Conservation (phyloP, 23 red algal genomes). For the Pyropia haitanensis region DNA sequence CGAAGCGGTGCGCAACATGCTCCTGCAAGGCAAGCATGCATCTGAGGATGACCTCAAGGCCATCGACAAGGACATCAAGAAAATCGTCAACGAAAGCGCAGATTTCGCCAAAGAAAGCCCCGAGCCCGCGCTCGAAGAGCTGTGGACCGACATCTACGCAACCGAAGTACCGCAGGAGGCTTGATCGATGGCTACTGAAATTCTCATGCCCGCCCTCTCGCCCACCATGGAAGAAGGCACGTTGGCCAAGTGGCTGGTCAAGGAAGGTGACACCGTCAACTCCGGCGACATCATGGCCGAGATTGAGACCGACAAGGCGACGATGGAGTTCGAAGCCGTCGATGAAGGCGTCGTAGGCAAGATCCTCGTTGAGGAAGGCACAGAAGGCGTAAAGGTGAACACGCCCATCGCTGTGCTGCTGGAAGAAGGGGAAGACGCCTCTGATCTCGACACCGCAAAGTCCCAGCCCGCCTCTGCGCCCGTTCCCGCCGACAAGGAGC, state of each 20-base stretch:
- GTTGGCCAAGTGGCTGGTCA: slow-evolving; percentile 73
- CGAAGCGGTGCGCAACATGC: slow-evolving; percentile 61
- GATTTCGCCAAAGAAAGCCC: slow-evolving; percentile 42
- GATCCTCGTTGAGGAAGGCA: too few relatives aligned
- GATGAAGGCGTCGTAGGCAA: slow-evolving; percentile 88
- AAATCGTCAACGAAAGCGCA: slow-evolving; percentile 70
- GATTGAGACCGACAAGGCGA: slow-evolving; percentile 98
- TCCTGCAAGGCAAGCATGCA: slow-evolving; percentile 64
- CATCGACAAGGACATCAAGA: slow-evolving; percentile 73
- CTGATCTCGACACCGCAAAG: too few relatives aligned
- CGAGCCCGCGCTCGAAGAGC: slow-evolving; percentile 36
- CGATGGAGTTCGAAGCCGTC: slow-evolving; percentile 78
- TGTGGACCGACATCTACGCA: slow-evolving; percentile 59
- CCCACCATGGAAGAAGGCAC: slow-evolving; percentile 92
- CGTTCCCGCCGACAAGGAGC: too few relatives aligned
- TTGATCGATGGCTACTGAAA: slow-evolving; percentile 5
- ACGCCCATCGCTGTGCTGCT: too few relatives aligned
- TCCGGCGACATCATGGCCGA: slow-evolving; percentile 86
- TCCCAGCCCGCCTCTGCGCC: too few relatives aligned
- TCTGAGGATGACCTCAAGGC: slow-evolving; percentile 70
- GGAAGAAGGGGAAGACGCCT: too few relatives aligned
- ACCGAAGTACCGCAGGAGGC: neutral
- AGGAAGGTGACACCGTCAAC: slow-evolving; percentile 65
- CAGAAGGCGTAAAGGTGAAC: too few relatives aligned
- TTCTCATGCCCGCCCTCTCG: slow-evolving; percentile 87